Percentiles rank a stretch among this genome's conserved stretches.
phyloP scores from a whole-genome alignment of 2,329 filamentous ascomycete species.

The Epichloe aotearoae region DNA sequence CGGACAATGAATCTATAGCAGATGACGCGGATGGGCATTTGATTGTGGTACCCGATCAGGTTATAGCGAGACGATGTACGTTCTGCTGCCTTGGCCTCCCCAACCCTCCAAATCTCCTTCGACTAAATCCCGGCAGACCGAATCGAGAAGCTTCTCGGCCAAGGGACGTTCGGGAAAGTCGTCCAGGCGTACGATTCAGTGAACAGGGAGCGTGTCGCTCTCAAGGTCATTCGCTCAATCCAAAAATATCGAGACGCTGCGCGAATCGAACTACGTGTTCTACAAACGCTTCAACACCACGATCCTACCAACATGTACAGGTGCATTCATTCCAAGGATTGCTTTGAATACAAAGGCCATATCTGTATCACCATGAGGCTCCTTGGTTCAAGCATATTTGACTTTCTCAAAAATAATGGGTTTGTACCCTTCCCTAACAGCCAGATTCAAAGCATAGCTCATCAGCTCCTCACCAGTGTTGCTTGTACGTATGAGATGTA shows the following conservation, averaged over 20 bases:
- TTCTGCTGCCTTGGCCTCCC: no score
- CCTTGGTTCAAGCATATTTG: constrained; percentile 91
- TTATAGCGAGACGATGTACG: no score
- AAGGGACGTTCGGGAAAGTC: constrained; percentile 97
- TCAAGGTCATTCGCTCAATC: constrained; percentile 96
- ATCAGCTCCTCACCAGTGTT: constrained; percentile 94
- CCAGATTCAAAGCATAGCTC: constrained; percentile 93
- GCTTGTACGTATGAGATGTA: constrained; percentile 55
- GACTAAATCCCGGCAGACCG: constrained; percentile 44
- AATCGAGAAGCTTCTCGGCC: constrained; percentile 79
- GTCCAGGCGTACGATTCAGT: constrained; percentile 78
- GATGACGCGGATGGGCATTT: no score
- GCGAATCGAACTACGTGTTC: constrained; percentile 81
- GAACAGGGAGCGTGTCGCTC: constrained; percentile 67
- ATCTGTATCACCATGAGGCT: constrained; percentile 75
- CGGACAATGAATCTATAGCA: no score
- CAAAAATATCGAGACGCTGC: constrained; percentile 97
- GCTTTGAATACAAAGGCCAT: constrained; percentile 93
- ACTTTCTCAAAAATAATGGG: constrained; percentile 88
- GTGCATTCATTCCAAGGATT: constrained; percentile 92
- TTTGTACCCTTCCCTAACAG: constrained; percentile 98
- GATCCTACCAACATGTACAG: constrained; percentile 86
- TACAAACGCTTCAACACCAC: constrained; percentile 84
- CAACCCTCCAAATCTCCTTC: not conserved
- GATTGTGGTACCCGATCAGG: no score